A percentile compares a stretch with the other conserved stretches of the same genome.
These are phyloP conservation scores for Penicillium pancosmium DNA, from an alignment of 495 filamentous ascomycete genomes.

Conservation along the genomic window DNA sequence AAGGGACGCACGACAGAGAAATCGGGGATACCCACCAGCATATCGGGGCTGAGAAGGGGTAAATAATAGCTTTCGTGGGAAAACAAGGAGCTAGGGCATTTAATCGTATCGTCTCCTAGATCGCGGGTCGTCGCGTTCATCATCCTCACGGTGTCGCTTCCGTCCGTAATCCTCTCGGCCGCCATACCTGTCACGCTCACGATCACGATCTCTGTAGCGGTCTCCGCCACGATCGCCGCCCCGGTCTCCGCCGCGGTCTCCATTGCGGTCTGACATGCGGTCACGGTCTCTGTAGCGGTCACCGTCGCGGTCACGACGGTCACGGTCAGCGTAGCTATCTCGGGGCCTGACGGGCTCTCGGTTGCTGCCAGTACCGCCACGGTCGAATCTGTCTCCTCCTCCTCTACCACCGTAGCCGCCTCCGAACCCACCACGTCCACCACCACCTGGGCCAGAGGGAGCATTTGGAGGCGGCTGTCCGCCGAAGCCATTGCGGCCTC, in stretches of 20 bases:
- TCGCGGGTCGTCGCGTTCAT: slow-evolving; percentile 75
- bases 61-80: slow-evolving; percentile 17
- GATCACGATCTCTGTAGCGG: slow-evolving; percentile 41
- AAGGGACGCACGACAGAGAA: slow-evolving; percentile 48
- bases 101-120: slow-evolving; percentile 72
- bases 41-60: slow-evolving; percentile 34
- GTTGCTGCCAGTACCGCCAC: slow-evolving; percentile 56
- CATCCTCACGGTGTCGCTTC: slow-evolving; percentile 53
- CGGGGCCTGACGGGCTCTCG: slow-evolving; percentile 55
- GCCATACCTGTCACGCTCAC: slow-evolving; percentile 22
- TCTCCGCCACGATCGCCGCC: slow-evolving; percentile 46
- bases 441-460: slow-evolving; percentile 76
- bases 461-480: slow-evolving; percentile 74
- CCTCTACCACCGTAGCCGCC: slow-evolving; percentile 35
- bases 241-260: slow-evolving; percentile 44
- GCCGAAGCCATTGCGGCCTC: slow-evolving; percentile 60
- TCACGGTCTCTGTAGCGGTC: slow-evolving; percentile 59
- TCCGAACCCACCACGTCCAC: slow-evolving; percentile 52
- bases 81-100: slow-evolving; percentile 24
- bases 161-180: slow-evolving; percentile 13
- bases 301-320: slow-evolving; percentile 59
- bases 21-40: slow-evolving; percentile 55
- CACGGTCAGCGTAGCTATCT: slow-evolving; percentile 53
- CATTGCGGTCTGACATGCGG: slow-evolving; percentile 28
- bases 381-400: slow-evolving; percentile 51